Evolutionary conservation across 345 rosid genomes (phyloP).

Genomic region (Sonneratia alba): DNA sequence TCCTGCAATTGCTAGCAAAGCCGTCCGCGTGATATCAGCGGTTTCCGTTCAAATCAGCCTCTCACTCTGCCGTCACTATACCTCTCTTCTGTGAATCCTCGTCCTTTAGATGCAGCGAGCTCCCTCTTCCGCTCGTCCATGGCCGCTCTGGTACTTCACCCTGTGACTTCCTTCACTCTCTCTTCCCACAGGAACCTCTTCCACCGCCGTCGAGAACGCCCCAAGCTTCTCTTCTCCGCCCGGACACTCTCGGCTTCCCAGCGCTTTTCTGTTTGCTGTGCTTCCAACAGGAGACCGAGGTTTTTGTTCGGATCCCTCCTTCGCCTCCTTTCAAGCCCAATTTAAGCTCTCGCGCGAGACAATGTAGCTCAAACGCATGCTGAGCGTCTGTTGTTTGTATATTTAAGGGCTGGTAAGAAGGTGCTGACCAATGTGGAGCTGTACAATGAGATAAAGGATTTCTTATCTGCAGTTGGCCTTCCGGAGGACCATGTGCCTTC

Average conservation of each 20-base stretch:
- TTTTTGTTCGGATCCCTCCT: not conserved
- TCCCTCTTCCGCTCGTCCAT: conserved; percentile 18
- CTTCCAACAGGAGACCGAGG: conserved; percentile 11
- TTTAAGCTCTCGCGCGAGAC: not conserved
- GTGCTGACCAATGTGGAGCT: conserved; percentile 73
- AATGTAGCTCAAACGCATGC: not conserved
- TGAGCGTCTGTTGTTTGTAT: not conserved
- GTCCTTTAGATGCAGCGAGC: conserved; percentile 17
- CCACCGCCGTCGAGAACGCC: conserved; percentile 10
- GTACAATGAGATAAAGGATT: conserved; percentile 50
- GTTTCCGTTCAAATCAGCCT: not conserved
- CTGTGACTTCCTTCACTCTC: conserved; percentile 18
- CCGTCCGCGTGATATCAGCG: not conserved
- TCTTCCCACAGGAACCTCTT: conserved; percentile 20
- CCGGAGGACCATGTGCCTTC: conserved; percentile 68
- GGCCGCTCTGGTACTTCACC: conserved; percentile 32
- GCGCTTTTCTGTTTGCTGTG: conserved; percentile 4
- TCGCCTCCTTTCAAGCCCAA: not conserved
- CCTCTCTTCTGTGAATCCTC: not conserved
- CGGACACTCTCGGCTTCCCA: not conserved
- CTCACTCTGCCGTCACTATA: not conserved
- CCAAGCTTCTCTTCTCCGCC: not conserved
- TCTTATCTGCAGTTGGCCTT: conserved; percentile 52
- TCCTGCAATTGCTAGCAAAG: not conserved
- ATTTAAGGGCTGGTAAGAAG: conserved; percentile 28